Evolutionary conservation across 116 monocot genomes (phyloP).

Genomic region (Dioscorea cayenensis): DNA sequence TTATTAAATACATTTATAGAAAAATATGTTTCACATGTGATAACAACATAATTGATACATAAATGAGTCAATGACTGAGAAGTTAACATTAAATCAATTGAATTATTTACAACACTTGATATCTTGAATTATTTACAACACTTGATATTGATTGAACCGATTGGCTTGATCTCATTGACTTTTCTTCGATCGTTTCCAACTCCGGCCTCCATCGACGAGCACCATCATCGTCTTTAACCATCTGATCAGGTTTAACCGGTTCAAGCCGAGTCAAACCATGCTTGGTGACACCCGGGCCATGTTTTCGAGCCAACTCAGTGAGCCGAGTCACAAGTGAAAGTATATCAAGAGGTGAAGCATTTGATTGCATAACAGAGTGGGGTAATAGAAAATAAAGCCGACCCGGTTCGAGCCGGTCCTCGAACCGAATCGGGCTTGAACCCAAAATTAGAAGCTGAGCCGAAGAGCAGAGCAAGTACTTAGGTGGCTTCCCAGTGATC

Average conservation of each 20-base stretch:
- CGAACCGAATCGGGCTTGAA: constrained; percentile 22
- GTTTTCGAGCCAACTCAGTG: constrained; percentile 31
- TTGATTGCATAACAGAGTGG: constrained; percentile 36
- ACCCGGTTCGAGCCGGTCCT: constrained; percentile 51
- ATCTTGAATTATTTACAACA: background rate
- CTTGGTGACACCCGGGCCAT: background rate
- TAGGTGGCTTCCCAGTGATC: constrained; percentile 31
- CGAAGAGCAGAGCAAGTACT: constrained; percentile 48
- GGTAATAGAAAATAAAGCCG: constrained; percentile 75
- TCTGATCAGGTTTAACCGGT: background rate
- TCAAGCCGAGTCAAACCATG: background rate
- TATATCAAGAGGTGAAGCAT: constrained; percentile 42
- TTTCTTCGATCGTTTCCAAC: constrained; percentile 31
- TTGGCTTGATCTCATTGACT: background rate
- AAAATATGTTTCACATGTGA: no score
- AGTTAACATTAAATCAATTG: background rate
- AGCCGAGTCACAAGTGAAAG: constrained; percentile 46
- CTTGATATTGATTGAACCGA: background rate
- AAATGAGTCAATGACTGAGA: no score
- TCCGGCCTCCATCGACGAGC: constrained; percentile 23
- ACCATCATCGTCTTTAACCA: constrained; percentile 22
- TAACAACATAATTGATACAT: no score
- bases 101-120: background rate
- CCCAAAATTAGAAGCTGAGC: constrained; percentile 33
- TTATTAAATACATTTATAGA: no score